These are phyloP conservation scores for Talaromyces nanjingensis DNA, from an alignment of 495 filamentous ascomycete species.

Conservation along the genomic window DNA sequence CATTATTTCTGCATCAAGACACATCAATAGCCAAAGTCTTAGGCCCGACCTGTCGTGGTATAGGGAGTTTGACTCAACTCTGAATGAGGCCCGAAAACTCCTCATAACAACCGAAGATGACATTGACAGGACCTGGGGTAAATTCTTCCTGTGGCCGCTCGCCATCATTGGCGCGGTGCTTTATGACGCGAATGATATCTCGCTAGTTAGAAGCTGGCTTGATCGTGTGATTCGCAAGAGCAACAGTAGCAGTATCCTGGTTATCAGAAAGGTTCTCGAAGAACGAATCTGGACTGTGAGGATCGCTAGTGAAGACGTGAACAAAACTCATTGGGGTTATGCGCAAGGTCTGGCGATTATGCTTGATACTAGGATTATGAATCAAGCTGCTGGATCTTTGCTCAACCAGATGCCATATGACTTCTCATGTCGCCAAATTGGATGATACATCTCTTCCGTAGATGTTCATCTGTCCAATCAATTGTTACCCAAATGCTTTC, in stretches of 20 bases:
- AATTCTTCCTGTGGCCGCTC: slow-evolving; percentile 8
- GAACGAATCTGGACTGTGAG: background rate
- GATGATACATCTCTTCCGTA: background rate
- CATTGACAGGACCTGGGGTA: slow-evolving; percentile 3
- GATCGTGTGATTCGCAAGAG: slow-evolving; percentile 2
- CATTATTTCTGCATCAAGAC: background rate
- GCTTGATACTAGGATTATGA: slow-evolving; percentile 2
- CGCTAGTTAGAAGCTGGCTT: background rate
- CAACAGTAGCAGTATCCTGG: background rate
- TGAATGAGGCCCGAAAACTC: background rate
- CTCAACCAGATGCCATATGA: background rate
- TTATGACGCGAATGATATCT: background rate
- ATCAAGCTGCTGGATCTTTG: background rate
- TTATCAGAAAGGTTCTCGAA: slow-evolving; percentile 3
- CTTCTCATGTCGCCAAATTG: background rate
- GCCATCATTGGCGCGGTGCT: slow-evolving; percentile 4
- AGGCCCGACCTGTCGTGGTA: background rate
- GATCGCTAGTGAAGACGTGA: no score
- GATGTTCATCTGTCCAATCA: background rate
- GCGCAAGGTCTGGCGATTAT: background rate
- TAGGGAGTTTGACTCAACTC: background rate
- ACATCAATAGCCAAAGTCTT: background rate
- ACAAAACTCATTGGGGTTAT: background rate
- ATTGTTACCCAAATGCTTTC: background rate
- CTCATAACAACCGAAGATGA: slow-evolving; percentile 1